Percentiles rank a stretch among this genome's conserved stretches.
Conservation (phyloP, 1,284 basidiomycete genomes). For the Cystobasidium slooffiae region DNA sequence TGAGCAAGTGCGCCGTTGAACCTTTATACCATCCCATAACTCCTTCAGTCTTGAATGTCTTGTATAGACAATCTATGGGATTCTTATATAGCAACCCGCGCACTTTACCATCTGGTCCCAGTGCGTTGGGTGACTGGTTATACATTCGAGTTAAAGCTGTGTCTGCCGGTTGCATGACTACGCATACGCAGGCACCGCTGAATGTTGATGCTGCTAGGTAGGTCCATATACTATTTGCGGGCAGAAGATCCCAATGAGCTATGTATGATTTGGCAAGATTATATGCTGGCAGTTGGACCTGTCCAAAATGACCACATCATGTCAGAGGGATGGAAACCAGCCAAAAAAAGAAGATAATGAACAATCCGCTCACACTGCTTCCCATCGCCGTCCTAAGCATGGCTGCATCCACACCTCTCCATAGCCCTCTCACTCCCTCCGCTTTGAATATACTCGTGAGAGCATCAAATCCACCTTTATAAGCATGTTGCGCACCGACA, state of each 20-base stretch:
- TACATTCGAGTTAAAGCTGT: constrained; percentile 83
- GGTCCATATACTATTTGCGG: constrained; percentile 77
- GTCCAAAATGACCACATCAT: not conserved
- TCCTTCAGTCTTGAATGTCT: constrained; percentile 89
- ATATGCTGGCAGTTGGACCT: constrained; percentile 95
- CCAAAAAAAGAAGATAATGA: not conserved
- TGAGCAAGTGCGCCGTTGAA: constrained; percentile 85
- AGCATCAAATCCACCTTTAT: constrained; percentile 81
- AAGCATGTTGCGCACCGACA: constrained; percentile 89
- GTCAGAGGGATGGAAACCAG: not conserved
- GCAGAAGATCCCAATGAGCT: constrained; percentile 60
- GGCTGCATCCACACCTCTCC: constrained; percentile 90
- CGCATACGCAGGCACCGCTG: constrained; percentile 81
- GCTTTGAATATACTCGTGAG: constrained; percentile 75
- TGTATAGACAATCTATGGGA: constrained; percentile 67
- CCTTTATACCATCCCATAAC: constrained; percentile 91
- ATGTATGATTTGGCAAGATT: constrained; percentile 86
- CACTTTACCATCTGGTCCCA: constrained; percentile 64
- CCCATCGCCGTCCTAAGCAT: constrained; percentile 93
- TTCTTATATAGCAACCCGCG: constrained; percentile 76
- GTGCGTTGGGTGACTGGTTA: constrained; percentile 67
- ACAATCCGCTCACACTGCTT: constrained; percentile 66
- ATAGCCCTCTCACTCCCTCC: constrained; percentile 78
- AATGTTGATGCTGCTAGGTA: constrained; percentile 86
- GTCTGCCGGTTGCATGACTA: constrained; percentile 63